Evolutionary conservation across 495 filamentous ascomycete species (phyloP).

Genomic region (Durotheca rogersii): DNA sequence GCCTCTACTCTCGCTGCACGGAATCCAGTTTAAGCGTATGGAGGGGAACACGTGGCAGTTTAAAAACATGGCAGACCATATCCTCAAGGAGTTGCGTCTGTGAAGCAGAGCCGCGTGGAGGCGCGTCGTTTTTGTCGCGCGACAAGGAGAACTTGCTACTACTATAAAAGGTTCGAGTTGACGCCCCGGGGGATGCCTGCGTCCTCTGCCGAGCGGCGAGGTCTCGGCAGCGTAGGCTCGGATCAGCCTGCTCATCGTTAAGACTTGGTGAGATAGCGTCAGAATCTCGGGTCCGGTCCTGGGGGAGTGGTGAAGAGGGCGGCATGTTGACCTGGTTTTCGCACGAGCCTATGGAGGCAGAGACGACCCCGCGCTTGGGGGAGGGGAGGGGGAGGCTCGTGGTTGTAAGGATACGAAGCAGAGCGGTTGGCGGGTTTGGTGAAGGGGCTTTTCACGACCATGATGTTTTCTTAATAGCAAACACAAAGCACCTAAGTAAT

Average conservation of each 20-base stretch:
- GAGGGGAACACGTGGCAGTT: slow-evolving; percentile 97
- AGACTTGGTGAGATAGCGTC: too few relatives aligned
- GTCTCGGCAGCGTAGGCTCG: slow-evolving; percentile 8
- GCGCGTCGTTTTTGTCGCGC: not conserved
- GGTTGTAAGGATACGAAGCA: slow-evolving; percentile 26
- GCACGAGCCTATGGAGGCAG: slow-evolving; percentile 6
- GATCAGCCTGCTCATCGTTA: too few relatives aligned
- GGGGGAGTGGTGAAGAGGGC: too few relatives aligned
- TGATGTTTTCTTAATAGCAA: slow-evolving; percentile 25
- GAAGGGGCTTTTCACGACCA: slow-evolving; percentile 21
- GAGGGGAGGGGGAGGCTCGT: too few relatives aligned
- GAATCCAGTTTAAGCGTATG: slow-evolving; percentile 98
- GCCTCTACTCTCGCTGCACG: slow-evolving; percentile 86
- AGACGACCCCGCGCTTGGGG: slow-evolving; percentile 16
- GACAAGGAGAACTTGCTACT: not conserved
- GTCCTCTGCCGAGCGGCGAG: too few relatives aligned
- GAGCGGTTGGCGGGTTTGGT: slow-evolving; percentile 25
- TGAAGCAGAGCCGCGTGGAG: slow-evolving; percentile 40
- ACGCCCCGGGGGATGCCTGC: not conserved
- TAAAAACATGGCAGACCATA: slow-evolving; percentile 94
- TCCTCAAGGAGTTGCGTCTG: slow-evolving; percentile 82
- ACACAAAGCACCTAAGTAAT: slow-evolving; percentile 37
- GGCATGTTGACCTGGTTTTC: slow-evolving; percentile 1
- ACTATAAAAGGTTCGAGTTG: not conserved
- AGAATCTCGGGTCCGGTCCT: too few relatives aligned